Base-by-base conservation (phyloP, 495 filamentous ascomycete genomes). In the Podospora pseudocomata region DNA sequence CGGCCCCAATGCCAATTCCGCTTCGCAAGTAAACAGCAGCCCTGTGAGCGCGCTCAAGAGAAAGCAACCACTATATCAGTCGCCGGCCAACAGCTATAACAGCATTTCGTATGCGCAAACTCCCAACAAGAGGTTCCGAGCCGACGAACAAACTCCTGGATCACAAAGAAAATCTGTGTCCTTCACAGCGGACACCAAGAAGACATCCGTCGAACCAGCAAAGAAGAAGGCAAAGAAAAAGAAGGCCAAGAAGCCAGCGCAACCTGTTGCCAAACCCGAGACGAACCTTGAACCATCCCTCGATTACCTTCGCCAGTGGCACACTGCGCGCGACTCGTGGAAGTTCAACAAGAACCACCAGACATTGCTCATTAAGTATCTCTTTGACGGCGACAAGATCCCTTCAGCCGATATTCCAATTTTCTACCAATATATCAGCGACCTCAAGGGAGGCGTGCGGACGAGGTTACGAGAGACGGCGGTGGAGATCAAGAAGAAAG, bases 311-410 rank as follows among this genome's bases (percentile, higher is more conserved):
- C 84, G 81, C 27, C 83, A 85, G 75, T 94, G 91, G 84, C 80
- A 89, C 75, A 85, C 84, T 57, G 82, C 86, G 60, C 88, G 86
- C 57, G 77, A 82, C 0, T 81, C 79, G 53, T 97, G 93, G 93
- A 97, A 96, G 78, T 97, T 97, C 81, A 94, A 94, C 81, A 97
- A 97, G 81, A 90, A 89, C 65, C 86, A 91, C 74, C 92, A 96
- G 79, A 91, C 87, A 18, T 86, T 90, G 65, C 79, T 97, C 18
- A 86, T 97, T 76, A 94, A 93, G 80, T 87, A 95, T 75, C 77
- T 91, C 26, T 91, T 94, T 72, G 87, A 90, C 66, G 75, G 87
- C 60, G 81, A 87, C 61, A 85, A 77, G 66, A 69, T 96, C 19
- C 91, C 92, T 0, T 77, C 87, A 11, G 76, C 81, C 62, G 87